Evolutionary conservation across 2,329 filamentous ascomycete species (phyloP), one percentile per base, ranked within the genome.

Genomic region (Hortaea sp.): DNA sequence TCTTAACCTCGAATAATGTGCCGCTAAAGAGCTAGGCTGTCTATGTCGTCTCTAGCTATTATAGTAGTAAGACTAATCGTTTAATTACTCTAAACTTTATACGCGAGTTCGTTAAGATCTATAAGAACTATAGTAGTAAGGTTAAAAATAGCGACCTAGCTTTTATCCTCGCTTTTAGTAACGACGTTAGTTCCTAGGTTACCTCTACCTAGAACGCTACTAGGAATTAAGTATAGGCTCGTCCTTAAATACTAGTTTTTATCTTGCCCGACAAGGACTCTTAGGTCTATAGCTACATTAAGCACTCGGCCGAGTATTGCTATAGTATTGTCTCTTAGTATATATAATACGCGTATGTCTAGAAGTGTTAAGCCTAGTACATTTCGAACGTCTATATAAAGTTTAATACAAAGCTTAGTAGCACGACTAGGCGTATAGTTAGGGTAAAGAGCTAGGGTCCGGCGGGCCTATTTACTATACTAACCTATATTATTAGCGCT

Each of bases 321-420:
- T 89, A 81, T 53, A 88, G 84, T n/a, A 76, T 89, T 10, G 74
- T 88, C 0, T 87, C 88, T 0, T 92, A 97, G 62, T 84, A 89
- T 51, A 62, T 97, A 11, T 82, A 88, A 53, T 70, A 73, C 2
- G 68, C 69, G 0, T 83, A 94, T 49, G 85, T 90, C 0, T 56
- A 69, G 34, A 84, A 83, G 62, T 78, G 77, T 11, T 79, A 84
- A 20, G 75, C 76, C 0, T 92, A 98, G 58, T 97, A 97, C 66
- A 84, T 86, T 58, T 92, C 86, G 1, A 98, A 98, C 51, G 88
- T 98, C 0, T 78, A 81, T 53, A 92, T 98, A 87, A 98, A 98
- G 70, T 81, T 98, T 53, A 97, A 98, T 57, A 85, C 87, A 3
- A 98, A 98, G 70, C 76, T 98, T 2, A 92, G 92, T 10, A 92